phyloP scores from a whole-genome alignment of 176 grass and related monocot species.

The Alloteropsis semialata region DNA sequence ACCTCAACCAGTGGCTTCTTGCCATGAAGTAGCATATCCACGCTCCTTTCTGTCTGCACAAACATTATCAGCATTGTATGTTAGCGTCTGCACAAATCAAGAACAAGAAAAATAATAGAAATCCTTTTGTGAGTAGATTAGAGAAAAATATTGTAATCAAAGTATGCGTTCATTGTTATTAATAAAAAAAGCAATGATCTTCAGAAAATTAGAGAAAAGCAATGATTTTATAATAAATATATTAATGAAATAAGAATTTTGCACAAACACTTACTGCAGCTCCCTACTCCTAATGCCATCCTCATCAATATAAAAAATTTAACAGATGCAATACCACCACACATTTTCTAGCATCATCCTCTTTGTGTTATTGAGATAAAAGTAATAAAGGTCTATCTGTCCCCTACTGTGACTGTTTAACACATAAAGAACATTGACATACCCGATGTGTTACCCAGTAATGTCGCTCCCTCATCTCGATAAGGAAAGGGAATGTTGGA shows the following conservation, averaged over 20 bases:
- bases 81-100: background rate
- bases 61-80: background rate
- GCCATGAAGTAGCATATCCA: conserved; percentile 85
- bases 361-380: conserved; percentile 14
- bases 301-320: background rate
- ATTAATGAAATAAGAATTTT: background rate
- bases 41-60: conserved; percentile 91
- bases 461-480: conserved; percentile 94
- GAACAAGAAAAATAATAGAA: conserved; percentile 1
- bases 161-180: background rate
- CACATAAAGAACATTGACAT: conserved; percentile 25
- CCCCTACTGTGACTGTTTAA: background rate
- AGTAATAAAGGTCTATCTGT: background rate
- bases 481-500: conserved; percentile 93
- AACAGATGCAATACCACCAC: background rate
- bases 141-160: background rate
- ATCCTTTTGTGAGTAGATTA: background rate
- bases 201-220: background rate
- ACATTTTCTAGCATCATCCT: background rate
- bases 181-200: background rate
- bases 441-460: conserved; percentile 93
- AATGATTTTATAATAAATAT: background rate
- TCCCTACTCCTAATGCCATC: background rate
- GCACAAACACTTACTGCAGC: background rate
- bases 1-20: conserved; percentile 96